Evolutionary conservation across 805 yeast genomes (phyloP).

Genomic region (Monosporozyma aquatica): DNA sequence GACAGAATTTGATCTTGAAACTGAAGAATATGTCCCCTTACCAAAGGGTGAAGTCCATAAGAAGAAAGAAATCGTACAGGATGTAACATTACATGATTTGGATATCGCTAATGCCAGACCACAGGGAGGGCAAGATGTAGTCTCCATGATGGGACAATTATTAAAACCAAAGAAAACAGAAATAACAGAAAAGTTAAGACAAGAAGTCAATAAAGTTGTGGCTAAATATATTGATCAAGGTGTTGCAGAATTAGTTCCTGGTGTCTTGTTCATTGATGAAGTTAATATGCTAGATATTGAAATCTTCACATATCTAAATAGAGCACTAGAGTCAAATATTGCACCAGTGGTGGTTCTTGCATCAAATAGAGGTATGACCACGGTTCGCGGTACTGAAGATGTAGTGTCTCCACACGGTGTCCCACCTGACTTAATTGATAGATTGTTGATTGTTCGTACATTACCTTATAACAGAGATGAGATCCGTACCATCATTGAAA

Average conservation of each 20-base stretch:
- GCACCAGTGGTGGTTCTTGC: constrained; percentile 95
- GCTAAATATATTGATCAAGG: constrained; percentile 96
- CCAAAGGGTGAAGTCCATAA: constrained; percentile 99
- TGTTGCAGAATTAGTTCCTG: constrained; percentile 94
- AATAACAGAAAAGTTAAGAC: constrained; percentile 88
- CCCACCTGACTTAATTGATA: constrained; percentile 89
- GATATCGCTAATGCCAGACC: constrained; percentile 96
- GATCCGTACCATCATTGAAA: constrained; percentile 69
- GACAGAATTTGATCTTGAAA: constrained; percentile 95
- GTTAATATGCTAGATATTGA: constrained; percentile 97
- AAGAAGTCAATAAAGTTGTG: constrained; percentile 91
- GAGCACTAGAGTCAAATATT: constrained; percentile 84
- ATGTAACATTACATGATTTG: constrained; percentile 90
- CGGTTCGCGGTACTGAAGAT: constrained; percentile 85
- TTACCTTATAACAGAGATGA: constrained; percentile 80
- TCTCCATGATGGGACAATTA: constrained; percentile 94
- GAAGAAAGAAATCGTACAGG: constrained; percentile 95
- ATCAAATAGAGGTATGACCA: constrained; percentile 88
- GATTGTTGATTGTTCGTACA: constrained; percentile 86
- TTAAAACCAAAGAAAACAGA: constrained; percentile 94
- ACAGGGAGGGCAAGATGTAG: constrained; percentile 92
- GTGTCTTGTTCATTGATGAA: constrained; percentile 95
- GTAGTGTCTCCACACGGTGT: constrained; percentile 88
- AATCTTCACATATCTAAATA: constrained; percentile 88
- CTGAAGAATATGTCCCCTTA: constrained; percentile 95